Percentiles rank a stretch among this genome's conserved stretches.
Conservation (phyloP, 2,329 filamentous ascomycete species). For the Fusarium avenaceum region DNA sequence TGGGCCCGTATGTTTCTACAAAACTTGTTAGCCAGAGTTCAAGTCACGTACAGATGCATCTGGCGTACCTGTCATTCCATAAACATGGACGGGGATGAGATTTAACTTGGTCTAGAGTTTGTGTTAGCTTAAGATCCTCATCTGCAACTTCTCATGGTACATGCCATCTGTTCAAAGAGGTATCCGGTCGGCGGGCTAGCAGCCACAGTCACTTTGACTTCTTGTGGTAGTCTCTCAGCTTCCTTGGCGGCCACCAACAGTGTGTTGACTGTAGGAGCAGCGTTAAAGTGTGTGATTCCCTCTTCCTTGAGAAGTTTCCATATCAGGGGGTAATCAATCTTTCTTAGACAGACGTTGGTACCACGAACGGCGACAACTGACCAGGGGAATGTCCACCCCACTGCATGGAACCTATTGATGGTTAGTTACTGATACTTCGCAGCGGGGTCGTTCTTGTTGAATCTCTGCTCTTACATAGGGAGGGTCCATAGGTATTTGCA, state of each 20-base stretch:
- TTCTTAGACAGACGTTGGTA: constrained; percentile 94
- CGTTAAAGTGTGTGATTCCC: constrained; percentile 93
- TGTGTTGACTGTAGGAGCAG: constrained; percentile 96
- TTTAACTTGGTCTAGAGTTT: constrained; percentile 71
- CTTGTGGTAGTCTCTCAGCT: constrained; percentile 75
- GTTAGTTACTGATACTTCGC: neutral
- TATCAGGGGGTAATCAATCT: constrained; percentile 94
- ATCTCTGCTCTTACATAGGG: constrained; percentile 80
- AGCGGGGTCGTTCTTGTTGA: constrained; percentile 22
- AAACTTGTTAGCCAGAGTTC: neutral
- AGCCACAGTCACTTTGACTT: constrained; percentile 90
- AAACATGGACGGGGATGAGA: constrained; percentile 91
- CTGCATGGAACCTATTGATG: constrained; percentile 69
- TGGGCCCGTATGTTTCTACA: constrained; percentile 89
- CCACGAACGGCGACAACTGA: constrained; percentile 91
- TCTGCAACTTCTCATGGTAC: neutral
- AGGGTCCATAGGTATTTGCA: constrained; percentile 93
- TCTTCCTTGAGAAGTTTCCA: constrained; percentile 91
- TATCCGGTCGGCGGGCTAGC: constrained; percentile 90
- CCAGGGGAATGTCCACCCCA: constrained; percentile 93
- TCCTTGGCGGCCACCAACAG: constrained; percentile 85
- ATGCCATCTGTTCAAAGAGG: constrained; percentile 92
- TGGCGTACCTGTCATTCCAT: constrained; percentile 73
- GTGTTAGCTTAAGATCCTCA: constrained; percentile 12
- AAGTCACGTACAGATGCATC: neutral